phyloP scores from a whole-genome alignment of 2,329 filamentous ascomycete genomes.

The Ilyonectria sp. region DNA sequence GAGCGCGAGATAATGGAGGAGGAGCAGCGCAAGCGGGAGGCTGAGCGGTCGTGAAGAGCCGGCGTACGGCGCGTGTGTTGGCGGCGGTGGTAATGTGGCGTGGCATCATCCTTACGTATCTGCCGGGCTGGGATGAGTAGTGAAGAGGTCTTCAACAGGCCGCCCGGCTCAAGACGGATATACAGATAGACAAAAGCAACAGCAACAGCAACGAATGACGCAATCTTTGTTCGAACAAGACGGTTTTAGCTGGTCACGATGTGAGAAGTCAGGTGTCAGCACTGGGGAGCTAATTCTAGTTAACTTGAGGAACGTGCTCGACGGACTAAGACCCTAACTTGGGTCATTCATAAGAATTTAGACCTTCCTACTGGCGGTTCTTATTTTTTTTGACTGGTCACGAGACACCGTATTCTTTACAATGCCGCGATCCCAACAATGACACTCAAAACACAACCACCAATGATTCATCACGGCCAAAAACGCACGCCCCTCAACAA shows the following conservation, averaged over 20 bases:
- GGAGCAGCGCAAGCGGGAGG: slow-evolving; percentile 67
- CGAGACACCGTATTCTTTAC: background rate
- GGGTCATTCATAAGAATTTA: background rate
- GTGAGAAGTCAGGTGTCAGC: background rate
- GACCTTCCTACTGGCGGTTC: background rate
- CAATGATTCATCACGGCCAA: background rate
- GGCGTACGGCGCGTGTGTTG: background rate
- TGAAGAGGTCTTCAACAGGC: slow-evolving; percentile 46
- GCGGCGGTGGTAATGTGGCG: slow-evolving; percentile 21
- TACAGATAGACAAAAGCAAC: slow-evolving; percentile 11
- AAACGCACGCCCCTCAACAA: background rate
- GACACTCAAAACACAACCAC: background rate
- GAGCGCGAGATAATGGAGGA: slow-evolving; percentile 75
- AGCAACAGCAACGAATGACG: slow-evolving; percentile 11
- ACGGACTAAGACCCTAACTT: background rate
- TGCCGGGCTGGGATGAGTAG: background rate
- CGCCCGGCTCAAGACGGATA: slow-evolving; percentile 18
- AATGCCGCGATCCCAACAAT: background rate
- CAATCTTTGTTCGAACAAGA: background rate
- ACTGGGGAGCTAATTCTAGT: background rate
- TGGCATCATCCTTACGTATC: slow-evolving; percentile 2
- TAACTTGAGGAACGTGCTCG: background rate
- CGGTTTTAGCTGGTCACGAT: background rate
- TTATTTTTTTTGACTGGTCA: background rate
- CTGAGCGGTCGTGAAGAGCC: slow-evolving; percentile 48